Conservation (phyloP, 805 yeast genomes). For the Sporopachydermia lactativora region DNA sequence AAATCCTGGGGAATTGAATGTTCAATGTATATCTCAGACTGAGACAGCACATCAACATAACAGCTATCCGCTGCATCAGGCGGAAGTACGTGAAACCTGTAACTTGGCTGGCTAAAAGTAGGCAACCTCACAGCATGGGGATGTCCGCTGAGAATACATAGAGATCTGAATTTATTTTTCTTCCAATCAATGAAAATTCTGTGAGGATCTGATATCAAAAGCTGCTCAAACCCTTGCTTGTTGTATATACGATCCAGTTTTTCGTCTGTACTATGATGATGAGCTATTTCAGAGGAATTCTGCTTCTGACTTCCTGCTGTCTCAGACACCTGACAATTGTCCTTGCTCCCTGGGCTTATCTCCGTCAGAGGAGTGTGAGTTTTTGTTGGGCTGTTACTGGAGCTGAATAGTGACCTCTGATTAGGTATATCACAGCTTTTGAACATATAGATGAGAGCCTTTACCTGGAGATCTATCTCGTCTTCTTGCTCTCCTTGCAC, state of each 20-base stretch:
- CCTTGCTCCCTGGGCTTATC: background rate
- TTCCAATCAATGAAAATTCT: constrained; percentile 52
- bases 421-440: constrained; percentile 31
- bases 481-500: constrained; percentile 35
- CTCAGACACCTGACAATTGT: background rate
- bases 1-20: constrained; percentile 30
- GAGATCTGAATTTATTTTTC: constrained; percentile 51
- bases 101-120: constrained; percentile 15
- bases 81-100: constrained; percentile 24
- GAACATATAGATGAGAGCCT: constrained; percentile 43
- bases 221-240: constrained; percentile 26
- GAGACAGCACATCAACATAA: constrained; percentile 30
- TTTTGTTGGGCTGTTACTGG: background rate
- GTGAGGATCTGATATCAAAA: constrained; percentile 39
- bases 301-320: background rate
- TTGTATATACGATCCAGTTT: constrained; percentile 47
- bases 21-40: constrained; percentile 41
- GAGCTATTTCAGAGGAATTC: background rate
- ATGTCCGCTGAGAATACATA: constrained; percentile 36
- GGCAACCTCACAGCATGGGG: constrained; percentile 29
- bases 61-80: constrained; percentile 29
- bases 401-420: constrained; percentile 3
- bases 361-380: background rate
- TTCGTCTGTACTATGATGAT: constrained; percentile 11
- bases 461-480: constrained; percentile 46